These are phyloP conservation scores for Aspergillus saccharolyticus DNA, from an alignment of 495 filamentous ascomycete genomes.

Conservation along the genomic window DNA sequence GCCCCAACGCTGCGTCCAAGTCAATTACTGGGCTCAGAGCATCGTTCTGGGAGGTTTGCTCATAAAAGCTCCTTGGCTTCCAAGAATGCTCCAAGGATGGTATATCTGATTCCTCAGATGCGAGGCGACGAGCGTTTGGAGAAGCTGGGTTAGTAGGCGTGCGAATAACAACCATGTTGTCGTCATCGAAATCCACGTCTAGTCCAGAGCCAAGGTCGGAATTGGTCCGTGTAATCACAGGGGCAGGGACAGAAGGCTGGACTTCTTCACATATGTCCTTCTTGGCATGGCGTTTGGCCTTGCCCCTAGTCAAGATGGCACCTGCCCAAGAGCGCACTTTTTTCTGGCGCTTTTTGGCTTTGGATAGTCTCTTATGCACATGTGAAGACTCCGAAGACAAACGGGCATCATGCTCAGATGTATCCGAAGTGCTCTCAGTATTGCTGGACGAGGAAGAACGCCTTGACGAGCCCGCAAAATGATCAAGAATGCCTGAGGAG, in stretches of 20 bases:
- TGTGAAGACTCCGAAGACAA: conserved; percentile 15
- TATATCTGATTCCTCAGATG: conserved; percentile 23
- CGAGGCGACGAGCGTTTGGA: conserved; percentile 21
- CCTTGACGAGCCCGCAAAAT: conserved; percentile 25
- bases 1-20: conserved; percentile 89
- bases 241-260: conserved; percentile 35
- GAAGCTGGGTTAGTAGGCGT: conserved; percentile 37
- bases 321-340: conserved; percentile 80
- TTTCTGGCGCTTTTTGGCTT: conserved; percentile 67
- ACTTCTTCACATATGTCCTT: conserved; percentile 19
- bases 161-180: conserved; percentile 47
- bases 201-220: conserved; percentile 38
- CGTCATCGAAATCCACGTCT: conserved; percentile 51
- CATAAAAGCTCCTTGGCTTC: conserved; percentile 46
- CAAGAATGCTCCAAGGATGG: conserved; percentile 36
- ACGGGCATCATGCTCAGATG: conserved; percentile 22
- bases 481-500: conserved; percentile 28
- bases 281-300: conserved; percentile 47
- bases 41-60: conserved; percentile 50
- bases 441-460: conserved; percentile 20
- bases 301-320: conserved; percentile 62
- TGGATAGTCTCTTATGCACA: conserved; percentile 28
- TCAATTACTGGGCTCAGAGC: conserved; percentile 77
- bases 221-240: conserved; percentile 39
- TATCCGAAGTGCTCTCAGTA: conserved; percentile 28